phyloP scores from a whole-genome alignment of 352 stramenopile species.

The Aphanomyces cochlioides region DNA sequence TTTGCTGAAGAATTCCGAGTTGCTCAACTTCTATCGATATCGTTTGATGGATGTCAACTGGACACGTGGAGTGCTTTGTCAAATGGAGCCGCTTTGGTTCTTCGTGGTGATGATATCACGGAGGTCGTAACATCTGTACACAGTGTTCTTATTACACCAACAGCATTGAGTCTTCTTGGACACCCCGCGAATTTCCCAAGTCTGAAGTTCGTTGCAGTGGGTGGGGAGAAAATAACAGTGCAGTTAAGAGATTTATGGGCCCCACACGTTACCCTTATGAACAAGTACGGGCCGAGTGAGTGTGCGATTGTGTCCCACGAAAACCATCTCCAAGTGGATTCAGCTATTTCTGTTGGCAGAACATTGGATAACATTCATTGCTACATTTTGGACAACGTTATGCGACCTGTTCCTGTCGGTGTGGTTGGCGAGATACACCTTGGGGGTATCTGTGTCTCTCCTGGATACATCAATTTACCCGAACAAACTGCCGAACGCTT shows the following conservation, averaged over 20 bases:
- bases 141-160: background rate
- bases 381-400: background rate
- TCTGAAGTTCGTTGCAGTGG: background rate
- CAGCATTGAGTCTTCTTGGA: background rate
- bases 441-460: background rate
- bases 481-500: background rate
- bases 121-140: background rate
- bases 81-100: background rate
- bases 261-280: background rate
- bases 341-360: background rate
- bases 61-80: background rate
- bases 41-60: no score
- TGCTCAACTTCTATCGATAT: no score
- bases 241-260: background rate
- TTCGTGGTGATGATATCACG: background rate
- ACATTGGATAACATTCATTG: background rate
- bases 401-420: background rate
- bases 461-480: slow-evolving; percentile 9
- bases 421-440: slow-evolving; percentile 1
- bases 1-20: no score
- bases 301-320: slow-evolving; percentile 8
- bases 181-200: background rate
- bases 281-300: slow-evolving; percentile 7
- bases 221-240: background rate
- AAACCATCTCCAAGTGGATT: background rate